Base-by-base conservation (phyloP, 495 filamentous ascomycete genomes). In the Darksidea phi region DNA sequence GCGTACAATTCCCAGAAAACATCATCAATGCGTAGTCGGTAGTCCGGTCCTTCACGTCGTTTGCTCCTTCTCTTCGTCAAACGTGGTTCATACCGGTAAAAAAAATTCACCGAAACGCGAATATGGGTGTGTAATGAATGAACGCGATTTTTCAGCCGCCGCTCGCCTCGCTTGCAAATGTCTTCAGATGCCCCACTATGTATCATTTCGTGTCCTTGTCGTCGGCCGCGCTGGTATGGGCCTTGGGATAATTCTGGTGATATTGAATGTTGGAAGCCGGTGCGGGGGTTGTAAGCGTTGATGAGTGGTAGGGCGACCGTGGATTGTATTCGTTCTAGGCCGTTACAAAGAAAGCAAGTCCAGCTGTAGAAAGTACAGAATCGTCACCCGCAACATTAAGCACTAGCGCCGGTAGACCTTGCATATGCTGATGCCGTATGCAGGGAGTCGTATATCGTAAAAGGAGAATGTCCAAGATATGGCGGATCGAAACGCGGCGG, bases 401-500 rank as follows among this genome's bases (percentile, higher is more conserved):
- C 58, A 53, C 43, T 41, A 46, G 46, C 47, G 48, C 53, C 53
- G 24, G 36, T n/a, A 42, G 38, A 46, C 61, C 49, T 46, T 18
- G 63, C 63, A 53, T 37, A 61, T 67, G 64, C 59, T 58, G 43
- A 57, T 66, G 58, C 54, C 28, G 47, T 12, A 62, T 62, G 60
- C 64, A 63, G 60, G 60, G 64, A 67, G 59, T 59, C 59, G 55
- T 67, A 56, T 63, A 63, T 67, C 64, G 64, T 67, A 56, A 64
- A 66, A 58, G 50, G 24, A 47, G 41, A 62, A 60, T 38, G 26
- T 51, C 57, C 50, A 62, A 51, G 56, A 24, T 55, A 47, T 37
- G 61, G 50, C 26, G 26, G 42, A 7, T 37, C 43, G 52, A 36
- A 57, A 61, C 46, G 26, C 45, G 48, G 20, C 32, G 49, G 45